phyloP scores from a whole-genome alignment of 768 basidiomycete species.

The Piloderma croceum region DNA sequence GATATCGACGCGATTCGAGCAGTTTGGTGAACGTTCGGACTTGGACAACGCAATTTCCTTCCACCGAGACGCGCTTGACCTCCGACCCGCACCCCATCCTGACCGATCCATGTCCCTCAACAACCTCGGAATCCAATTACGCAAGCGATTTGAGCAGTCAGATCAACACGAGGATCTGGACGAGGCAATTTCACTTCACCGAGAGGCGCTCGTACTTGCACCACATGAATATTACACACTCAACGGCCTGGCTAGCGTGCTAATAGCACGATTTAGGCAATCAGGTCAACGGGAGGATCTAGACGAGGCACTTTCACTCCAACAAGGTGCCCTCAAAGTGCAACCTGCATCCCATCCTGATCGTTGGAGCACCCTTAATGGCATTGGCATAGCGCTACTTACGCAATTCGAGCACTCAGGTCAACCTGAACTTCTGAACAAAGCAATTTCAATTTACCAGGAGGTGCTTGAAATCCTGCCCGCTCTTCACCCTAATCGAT shows the following conservation, averaged over 20 bases:
- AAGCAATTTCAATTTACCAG: slow-evolving; percentile 16
- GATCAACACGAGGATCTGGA: too few relatives aligned
- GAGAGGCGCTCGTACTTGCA: too few relatives aligned
- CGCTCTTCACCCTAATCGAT: slow-evolving; percentile 6
- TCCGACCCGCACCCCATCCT: slow-evolving; percentile 1
- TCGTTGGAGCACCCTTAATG: slow-evolving; percentile 13
- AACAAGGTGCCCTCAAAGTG: too few relatives aligned
- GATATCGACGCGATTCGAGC: slow-evolving; percentile 9
- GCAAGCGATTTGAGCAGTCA: too few relatives aligned
- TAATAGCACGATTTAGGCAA: too few relatives aligned
- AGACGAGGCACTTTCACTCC: too few relatives aligned
- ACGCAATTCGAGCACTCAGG: slow-evolving; percentile 21
- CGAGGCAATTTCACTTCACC: slow-evolving; percentile 21
- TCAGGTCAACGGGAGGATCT: too few relatives aligned
- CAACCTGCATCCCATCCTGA: slow-evolving; percentile 16
- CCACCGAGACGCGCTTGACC: too few relatives aligned
- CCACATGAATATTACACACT: too few relatives aligned
- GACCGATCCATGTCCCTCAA: slow-evolving; percentile 3
- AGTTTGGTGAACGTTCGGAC: slow-evolving; percentile 3
- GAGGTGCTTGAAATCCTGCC: slow-evolving; percentile 3
- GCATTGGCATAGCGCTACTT: slow-evolving; percentile 22
- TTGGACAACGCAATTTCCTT: slow-evolving; percentile 16
- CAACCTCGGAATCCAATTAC: slow-evolving; percentile 13
- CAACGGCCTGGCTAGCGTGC: too few relatives aligned
- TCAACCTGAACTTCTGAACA: slow-evolving; percentile 23